Evolutionary conservation across 257 asterid genomes (phyloP), one percentile per base, ranked within the genome.

Genomic region (Cynanchum wilfordii): DNA sequence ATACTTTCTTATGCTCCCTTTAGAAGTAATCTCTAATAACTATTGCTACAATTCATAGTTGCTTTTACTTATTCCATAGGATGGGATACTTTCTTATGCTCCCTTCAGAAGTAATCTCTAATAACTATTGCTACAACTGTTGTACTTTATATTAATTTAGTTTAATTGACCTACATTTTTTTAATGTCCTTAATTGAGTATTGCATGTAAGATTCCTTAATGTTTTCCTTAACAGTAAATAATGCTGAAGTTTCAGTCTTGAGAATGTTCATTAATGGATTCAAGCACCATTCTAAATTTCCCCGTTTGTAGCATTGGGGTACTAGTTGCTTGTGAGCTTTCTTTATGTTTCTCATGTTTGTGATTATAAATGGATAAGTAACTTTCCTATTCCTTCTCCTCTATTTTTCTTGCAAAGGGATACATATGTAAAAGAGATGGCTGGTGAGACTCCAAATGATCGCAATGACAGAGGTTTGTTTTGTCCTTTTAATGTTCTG

Each of bases 361-460:
- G 27, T 64, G 49, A 38, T 36, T 33, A 19, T 71, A 52, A 56
- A 33, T 65, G 67, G 44, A 4, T 67, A 24, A 13, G 7, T 24
- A 60, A 40, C 4, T 9, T 17, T 69, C 69, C 0, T 71, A 13
- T 38, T 58, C 19, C 54, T 54, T 65, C 75, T 72, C 36, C 47
- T 74, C 36, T 13, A 25, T 42, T 68, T 42, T 72, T 72, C 71
- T 70, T 73, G 63, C 74, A 15, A 80, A 91, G 98, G 93, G 98
- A 92, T 80, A 95, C 99, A 22, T 95, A 87, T 79, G 91, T 95
- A 80, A 89, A 87, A 84, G 87, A 80, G 42, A 88, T 83, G 82
- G 77, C 85, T 0, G 97, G 96, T 70, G 99, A 95, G 86, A 90
- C 87, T 74, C 98, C 98, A 7, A 95, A 92, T 79, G 99, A 95